Evolutionary conservation across 306 rosid genomes (phyloP).

Genomic region (Senna siamea): DNA sequence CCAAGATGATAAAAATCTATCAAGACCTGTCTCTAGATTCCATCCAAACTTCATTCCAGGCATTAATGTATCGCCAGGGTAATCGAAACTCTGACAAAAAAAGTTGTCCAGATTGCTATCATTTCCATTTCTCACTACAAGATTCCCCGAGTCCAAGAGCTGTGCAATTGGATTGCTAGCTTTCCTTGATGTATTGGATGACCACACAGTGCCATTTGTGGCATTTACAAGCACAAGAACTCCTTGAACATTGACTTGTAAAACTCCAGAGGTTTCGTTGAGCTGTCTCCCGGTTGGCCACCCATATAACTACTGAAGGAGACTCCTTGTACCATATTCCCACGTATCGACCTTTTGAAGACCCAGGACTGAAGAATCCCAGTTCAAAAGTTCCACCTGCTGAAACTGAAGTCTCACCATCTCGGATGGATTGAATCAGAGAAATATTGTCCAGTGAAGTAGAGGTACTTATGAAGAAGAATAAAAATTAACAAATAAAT

Average conservation of each 20-base stretch:
- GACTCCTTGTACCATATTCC: slow-evolving; percentile 35
- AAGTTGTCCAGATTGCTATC: not conserved
- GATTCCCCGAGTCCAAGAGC: slow-evolving; percentile 8
- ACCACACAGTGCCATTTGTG: slow-evolving; percentile 25
- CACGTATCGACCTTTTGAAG: slow-evolving; percentile 11
- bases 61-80: slow-evolving; percentile 2
- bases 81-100: slow-evolving; percentile 19
- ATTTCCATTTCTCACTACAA: not conserved
- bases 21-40: not conserved
- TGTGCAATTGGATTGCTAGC: not conserved
- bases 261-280: slow-evolving; percentile 1
- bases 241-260: slow-evolving; percentile 29
- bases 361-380: slow-evolving; percentile 38
- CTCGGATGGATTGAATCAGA: slow-evolving; percentile 8
- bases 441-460: slow-evolving; percentile 7
- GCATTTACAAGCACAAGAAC: slow-evolving; percentile 20
- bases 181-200: not conserved
- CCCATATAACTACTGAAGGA: slow-evolving; percentile 34
- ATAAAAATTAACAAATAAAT: not conserved
- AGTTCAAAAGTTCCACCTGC: slow-evolving; percentile 21
- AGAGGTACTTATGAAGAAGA: not conserved
- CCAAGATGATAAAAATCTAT: slow-evolving; percentile 22
- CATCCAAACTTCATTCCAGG: slow-evolving; percentile 35
- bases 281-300: slow-evolving; percentile 39
- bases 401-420: slow-evolving; percentile 35